Evolutionary conservation across 1,284 basidiomycete species (phyloP).

Genomic region (Pholiota adiposa): DNA sequence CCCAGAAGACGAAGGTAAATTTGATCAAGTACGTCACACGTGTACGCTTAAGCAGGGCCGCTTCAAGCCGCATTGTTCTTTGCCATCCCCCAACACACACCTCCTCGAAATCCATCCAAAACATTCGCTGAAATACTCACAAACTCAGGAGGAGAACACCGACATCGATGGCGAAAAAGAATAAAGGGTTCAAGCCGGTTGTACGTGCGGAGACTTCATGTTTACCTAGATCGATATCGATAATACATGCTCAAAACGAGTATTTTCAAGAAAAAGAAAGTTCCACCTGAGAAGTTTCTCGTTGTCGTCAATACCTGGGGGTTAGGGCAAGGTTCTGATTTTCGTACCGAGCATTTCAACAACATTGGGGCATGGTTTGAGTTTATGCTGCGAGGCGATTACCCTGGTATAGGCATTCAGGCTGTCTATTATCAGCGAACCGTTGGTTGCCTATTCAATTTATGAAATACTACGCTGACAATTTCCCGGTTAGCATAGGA

Average conservation of each 20-base stretch:
- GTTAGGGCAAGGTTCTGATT: conserved; percentile 2
- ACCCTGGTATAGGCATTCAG: conserved; percentile 28
- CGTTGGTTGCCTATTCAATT: conserved; percentile 19
- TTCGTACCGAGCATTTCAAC: conserved; percentile 24
- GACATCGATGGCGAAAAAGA: neutral
- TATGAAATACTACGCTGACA: neutral
- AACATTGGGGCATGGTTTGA: conserved; percentile 42
- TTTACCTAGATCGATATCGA: neutral
- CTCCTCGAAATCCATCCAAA: too few relatives aligned
- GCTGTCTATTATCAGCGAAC: conserved; percentile 36
- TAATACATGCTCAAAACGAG: neutral
- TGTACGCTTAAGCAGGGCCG: too few relatives aligned
- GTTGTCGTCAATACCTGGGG: conserved; percentile 37
- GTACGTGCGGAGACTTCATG: neutral
- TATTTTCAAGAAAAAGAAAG: conserved; percentile 4
- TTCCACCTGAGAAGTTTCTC: conserved; percentile 19
- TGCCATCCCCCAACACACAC: too few relatives aligned
- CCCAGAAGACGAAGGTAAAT: too few relatives aligned
- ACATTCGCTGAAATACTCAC: too few relatives aligned
- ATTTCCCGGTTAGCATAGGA: conserved; percentile 28
- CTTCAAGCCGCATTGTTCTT: too few relatives aligned
- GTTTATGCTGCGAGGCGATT: conserved; percentile 35
- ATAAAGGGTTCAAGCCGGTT: neutral
- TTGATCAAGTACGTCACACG: too few relatives aligned
- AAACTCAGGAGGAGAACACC: too few relatives aligned